Percentiles rank a stretch among this genome's conserved stretches.
phyloP scores from a whole-genome alignment of 805 yeast genomes.

The Teunomyces cretensis region DNA sequence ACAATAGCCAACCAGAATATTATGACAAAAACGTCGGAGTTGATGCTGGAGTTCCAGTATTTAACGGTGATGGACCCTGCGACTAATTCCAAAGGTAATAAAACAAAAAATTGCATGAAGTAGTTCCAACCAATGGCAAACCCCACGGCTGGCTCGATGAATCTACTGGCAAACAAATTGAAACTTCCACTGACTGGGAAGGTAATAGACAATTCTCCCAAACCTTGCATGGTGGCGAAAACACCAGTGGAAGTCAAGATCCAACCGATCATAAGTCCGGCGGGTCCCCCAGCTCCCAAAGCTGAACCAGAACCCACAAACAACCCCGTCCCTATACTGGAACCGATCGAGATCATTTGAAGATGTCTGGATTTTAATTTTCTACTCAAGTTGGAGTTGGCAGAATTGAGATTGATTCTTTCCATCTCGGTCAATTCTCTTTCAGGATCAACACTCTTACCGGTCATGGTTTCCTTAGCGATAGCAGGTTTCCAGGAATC shows the following conservation, averaged over 20 bases:
- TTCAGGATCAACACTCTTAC: conserved; percentile 16
- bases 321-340: conserved; percentile 68
- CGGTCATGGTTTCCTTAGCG: conserved; percentile 18
- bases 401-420: conserved; percentile 25
- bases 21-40: conserved; percentile 61
- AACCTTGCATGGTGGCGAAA: conserved; percentile 32
- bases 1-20: conserved; percentile 50
- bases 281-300: conserved; percentile 35
- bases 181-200: conserved; percentile 57
- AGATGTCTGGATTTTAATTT: conserved; percentile 48
- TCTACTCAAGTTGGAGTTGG: conserved; percentile 23
- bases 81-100: conserved; percentile 59
- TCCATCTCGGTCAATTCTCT: conserved; percentile 26
- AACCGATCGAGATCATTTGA: conserved; percentile 71
- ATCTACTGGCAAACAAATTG: conserved; percentile 49
- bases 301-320: conserved; percentile 49
- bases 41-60: conserved; percentile 53
- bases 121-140: conserved; percentile 57
- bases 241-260: conserved; percentile 22
- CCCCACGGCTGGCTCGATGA: conserved; percentile 56
- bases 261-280: conserved; percentile 29
- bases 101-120: conserved; percentile 55
- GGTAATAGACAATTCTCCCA: conserved; percentile 54
- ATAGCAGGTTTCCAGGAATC: conserved; percentile 38
- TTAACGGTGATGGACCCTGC: conserved; percentile 59